Percentiles rank a stretch among this genome's conserved stretches.
phyloP scores from a whole-genome alignment of 2,329 filamentous ascomycete genomes.

The Talaromyces sp. region DNA sequence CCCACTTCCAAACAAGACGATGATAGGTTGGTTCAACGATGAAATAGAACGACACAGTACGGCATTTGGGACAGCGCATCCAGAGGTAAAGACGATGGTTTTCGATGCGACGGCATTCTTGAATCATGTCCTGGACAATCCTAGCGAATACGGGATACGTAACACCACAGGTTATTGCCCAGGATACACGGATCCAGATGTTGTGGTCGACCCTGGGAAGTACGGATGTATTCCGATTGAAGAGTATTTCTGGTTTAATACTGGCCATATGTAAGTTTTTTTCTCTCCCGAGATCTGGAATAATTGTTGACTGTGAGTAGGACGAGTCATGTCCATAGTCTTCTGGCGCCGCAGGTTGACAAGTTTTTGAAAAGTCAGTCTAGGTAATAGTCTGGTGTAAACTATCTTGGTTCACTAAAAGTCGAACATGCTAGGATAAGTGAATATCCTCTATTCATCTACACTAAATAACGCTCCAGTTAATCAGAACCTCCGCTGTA shows the following conservation, averaged over 20 bases:
- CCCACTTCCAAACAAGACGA: constrained; percentile 41
- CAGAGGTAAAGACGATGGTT: constrained; percentile 33
- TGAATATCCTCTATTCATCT: not conserved
- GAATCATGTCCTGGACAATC: constrained; percentile 38
- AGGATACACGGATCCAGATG: constrained; percentile 43
- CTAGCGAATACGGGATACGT: constrained; percentile 37
- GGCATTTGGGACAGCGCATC: constrained; percentile 27
- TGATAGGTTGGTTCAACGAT: constrained; percentile 42
- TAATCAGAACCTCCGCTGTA: too few species aligned
- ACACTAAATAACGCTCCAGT: not conserved
- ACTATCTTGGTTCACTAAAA: too few species aligned
- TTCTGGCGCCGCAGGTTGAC: not conserved
- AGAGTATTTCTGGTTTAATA: constrained; percentile 47
- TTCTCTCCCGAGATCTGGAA: not conserved
- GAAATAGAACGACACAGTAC: constrained; percentile 30
- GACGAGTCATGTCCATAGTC: not conserved
- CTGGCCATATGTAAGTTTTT: constrained; percentile 34
- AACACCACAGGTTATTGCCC: constrained; percentile 44
- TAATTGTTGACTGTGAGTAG: not conserved
- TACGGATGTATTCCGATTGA: constrained; percentile 43
- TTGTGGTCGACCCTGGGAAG: constrained; percentile 35
- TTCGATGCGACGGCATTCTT: constrained; percentile 43
- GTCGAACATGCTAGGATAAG: too few species aligned
- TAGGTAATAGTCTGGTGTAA: not conserved
- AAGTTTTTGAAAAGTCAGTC: not conserved